Base-by-base conservation (phyloP, 2,329 filamentous ascomycete species). In the Aplosporella prunicola region DNA sequence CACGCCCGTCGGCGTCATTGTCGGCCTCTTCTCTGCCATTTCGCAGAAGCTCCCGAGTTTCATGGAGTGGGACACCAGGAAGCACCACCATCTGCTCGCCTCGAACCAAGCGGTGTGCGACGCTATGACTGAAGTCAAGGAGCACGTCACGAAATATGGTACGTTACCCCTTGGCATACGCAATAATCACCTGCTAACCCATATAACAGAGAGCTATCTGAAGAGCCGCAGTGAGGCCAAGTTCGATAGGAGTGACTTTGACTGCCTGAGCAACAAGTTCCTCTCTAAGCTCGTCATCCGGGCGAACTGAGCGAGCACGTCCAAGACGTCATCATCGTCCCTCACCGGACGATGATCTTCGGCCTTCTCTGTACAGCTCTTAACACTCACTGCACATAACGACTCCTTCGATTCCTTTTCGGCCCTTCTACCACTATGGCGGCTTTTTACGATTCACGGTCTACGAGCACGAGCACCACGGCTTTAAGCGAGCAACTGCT, bases 211-310 rank as follows among this genome's bases (percentile, higher is more conserved):
- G 67, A 69, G 76, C 39, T 96, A 95, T 63, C 74, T 96, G 44
- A 80, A 85, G 53, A 78, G 78, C 43, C 83, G 89, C 50, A 74
- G 76, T 49, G 78, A 80, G 41, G 77, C 82, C 53, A 85, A 81
- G 62, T 96, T 94, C 61, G 82, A 94, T 67, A 79, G 84, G 50
- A 76, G 81, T 51, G 85, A 96, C 67, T 96, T 95, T 57, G 89
- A 96, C 68, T 91, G 80, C 43, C 66, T 96, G 57, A 93, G 88
- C 36, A 95, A 94, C 71, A 96, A 95, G 70, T 95, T 96, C 69
- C 68, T 95, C 50, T 93, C 88, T 24, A 93, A 93, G 66, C 76
- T 96, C 55, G 88, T 95, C 59, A 94, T 95, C 61, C 86, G 89
- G 51, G 84, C 89, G 54, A 93, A 93, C 68, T 93, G 31, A 40